Evolutionary conservation across 1,284 basidiomycete genomes (phyloP).

Genomic region (Tilletiopsis washingtonensis): DNA sequence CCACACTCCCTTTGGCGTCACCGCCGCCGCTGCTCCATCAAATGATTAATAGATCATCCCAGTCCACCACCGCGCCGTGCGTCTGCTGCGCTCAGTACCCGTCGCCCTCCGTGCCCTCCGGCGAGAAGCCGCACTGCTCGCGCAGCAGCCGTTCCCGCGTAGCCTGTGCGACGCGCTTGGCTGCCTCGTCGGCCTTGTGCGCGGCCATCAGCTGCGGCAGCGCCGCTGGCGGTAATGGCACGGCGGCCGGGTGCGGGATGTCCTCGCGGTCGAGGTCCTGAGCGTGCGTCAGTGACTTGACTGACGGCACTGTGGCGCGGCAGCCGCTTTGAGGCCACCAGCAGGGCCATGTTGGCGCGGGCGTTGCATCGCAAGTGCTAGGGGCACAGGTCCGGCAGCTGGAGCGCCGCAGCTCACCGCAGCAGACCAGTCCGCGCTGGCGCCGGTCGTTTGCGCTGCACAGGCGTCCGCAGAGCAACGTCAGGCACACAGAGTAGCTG

Average conservation of each 20-base stretch:
- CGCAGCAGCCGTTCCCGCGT: constrained; percentile 35
- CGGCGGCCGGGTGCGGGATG: constrained; percentile 31
- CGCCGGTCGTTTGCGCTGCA: too few species aligned
- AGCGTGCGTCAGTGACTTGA: too few species aligned
- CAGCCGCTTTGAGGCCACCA: too few species aligned
- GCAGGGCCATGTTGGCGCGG: too few species aligned
- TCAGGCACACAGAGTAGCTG: neutral
- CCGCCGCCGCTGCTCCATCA: too few species aligned
- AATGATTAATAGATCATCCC: too few species aligned
- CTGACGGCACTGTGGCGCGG: too few species aligned
- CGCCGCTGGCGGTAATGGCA: constrained; percentile 28
- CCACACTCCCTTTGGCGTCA: too few species aligned
- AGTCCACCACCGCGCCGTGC: neutral
- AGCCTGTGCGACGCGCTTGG: constrained; percentile 32
- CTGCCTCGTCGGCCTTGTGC: constrained; percentile 26
- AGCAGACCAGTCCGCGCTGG: too few species aligned
- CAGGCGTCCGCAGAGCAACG: neutral
- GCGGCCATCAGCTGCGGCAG: constrained; percentile 31
- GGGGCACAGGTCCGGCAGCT: too few species aligned
- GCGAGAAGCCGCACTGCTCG: constrained; percentile 34
- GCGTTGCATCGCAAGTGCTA: too few species aligned
- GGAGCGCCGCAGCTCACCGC: too few species aligned
- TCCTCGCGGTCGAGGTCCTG: constrained; percentile 44
- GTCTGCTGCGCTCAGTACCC: constrained; percentile 20
- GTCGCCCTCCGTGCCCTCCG: constrained; percentile 43